Evolutionary conservation across 495 filamentous ascomycete species (phyloP), one percentile per base, ranked within the genome.

Genomic region (Achaetomiella virescens): DNA sequence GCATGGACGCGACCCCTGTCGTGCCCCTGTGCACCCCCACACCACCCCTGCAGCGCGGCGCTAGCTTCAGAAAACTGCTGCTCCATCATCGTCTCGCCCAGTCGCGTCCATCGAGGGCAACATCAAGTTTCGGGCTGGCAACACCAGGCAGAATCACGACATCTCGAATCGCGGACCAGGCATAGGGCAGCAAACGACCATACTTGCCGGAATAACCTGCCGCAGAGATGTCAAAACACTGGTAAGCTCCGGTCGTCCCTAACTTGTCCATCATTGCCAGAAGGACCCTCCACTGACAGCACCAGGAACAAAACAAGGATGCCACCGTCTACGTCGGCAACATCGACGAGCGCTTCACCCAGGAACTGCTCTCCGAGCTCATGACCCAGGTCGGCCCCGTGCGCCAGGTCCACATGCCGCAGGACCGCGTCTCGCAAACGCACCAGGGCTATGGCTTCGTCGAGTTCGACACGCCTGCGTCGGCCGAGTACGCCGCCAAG

Each of bases 371-470:
- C 63, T 96, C 90, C 85, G 93, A 97, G 78, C 80, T 99, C 62
- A 97, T 97, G 91, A 81, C 95, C 37, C 93, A 99, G 76, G 89
- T 87, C 59, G 93, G 95, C 40, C 90, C 90, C 56, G 90, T 99
- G 63, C 88, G 95, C 65, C 97, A 97, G 70, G 92, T 99, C 46
- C 93, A 99, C 69, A 79, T 99, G 48, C 93, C 93, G 17, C 96
- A 96, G 77, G 93, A 99, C 67, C 87, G 93, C 66, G 93, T 99
- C 46, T 96, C 92, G 21, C 90, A 96, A 62, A 85, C 84, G 17
- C 93, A 99, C 71, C 93, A 97, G 75, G 95, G 95, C 52, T 99
- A 95, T 79, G 93, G 93, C 54, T 99, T 99, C 68, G 92, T 99
- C 66, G 93, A 97, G 69, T 97, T 97, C 69, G 91, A 89, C 63